Conservation (phyloP, 768 basidiomycete genomes). For the Hericium erinaceus region DNA sequence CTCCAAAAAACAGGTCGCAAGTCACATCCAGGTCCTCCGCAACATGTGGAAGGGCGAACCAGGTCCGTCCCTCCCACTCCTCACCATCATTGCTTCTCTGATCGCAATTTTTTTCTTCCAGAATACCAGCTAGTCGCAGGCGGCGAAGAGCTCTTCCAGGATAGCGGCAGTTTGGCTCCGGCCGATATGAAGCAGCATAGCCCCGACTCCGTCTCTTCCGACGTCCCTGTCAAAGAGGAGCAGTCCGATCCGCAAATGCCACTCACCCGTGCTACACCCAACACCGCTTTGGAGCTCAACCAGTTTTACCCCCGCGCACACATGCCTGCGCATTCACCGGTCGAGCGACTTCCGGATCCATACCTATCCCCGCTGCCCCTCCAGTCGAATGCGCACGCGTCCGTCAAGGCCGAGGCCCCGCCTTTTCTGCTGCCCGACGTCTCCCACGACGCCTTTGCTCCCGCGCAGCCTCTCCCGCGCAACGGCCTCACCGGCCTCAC, state of each 20-base stretch:
- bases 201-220: conserved; percentile 7
- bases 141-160: conserved; percentile 58
- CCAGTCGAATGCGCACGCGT: not conserved
- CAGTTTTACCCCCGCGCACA: not conserved
- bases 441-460: conserved; percentile 8
- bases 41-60: conserved; percentile 86
- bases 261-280: conserved; percentile 15
- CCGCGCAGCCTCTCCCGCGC: conserved; percentile 25
- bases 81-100: conserved; percentile 3
- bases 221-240: conserved; percentile 32
- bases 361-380: conserved; percentile 14
- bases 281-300: not conserved
- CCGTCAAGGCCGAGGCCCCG: conserved; percentile 9
- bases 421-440: conserved; percentile 6
- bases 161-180: conserved; percentile 26
- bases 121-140: conserved; percentile 76
- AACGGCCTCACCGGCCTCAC: conserved; percentile 34
- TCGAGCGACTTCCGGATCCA: not conserved
- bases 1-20: conserved; percentile 84
- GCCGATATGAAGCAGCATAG: conserved; percentile 26
- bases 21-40: conserved; percentile 74
- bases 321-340: not conserved
- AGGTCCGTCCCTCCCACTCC: conserved; percentile 32
- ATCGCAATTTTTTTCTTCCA: conserved; percentile 20
- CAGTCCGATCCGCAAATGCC: conserved; percentile 16